Conservation (phyloP, 1,284 basidiomycete genomes). For the Austropuccinia psidii region DNA sequence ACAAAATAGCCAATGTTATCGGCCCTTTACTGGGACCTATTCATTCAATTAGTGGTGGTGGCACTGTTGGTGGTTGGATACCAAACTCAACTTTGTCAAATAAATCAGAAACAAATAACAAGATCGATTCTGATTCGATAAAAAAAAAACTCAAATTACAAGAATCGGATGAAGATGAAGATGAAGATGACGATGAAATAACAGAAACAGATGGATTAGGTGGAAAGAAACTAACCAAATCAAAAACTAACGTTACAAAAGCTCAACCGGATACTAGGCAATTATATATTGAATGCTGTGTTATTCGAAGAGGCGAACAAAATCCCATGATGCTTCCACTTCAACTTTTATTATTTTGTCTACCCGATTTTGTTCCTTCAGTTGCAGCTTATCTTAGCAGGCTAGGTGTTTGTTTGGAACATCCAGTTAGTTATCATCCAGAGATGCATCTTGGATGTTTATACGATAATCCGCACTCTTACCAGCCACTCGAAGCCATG, state of each 20-base stretch:
- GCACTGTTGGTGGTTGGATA: constrained; percentile 25
- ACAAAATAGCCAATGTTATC: constrained; percentile 65
- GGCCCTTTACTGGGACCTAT: constrained; percentile 51
- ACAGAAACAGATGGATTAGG: constrained; percentile 64
- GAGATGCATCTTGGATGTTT: constrained; percentile 58
- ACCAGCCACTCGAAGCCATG: constrained; percentile 61
- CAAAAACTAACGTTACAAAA: not conserved
- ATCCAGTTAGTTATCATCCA: constrained; percentile 59
- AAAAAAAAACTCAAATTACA: no score
- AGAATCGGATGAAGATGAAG: constrained; percentile 47
- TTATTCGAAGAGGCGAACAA: constrained; percentile 42
- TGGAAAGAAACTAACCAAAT: constrained; percentile 55
- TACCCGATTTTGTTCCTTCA: constrained; percentile 75
- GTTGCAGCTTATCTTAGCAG: constrained; percentile 67
- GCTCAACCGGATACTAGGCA: not conserved
- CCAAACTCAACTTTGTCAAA: not conserved
- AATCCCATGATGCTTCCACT: constrained; percentile 71
- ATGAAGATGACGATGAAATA: constrained; percentile 45
- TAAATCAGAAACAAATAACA: not conserved
- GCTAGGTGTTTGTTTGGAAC: constrained; percentile 65
- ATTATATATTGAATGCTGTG: constrained; percentile 31
- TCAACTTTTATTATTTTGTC: constrained; percentile 80
- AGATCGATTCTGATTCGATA: constrained; percentile 51
- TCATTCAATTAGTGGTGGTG: constrained; percentile 24
- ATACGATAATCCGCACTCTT: constrained; percentile 82